phyloP scores from a whole-genome alignment of 345 rosid species.

The Eucalyptus regnans region DNA sequence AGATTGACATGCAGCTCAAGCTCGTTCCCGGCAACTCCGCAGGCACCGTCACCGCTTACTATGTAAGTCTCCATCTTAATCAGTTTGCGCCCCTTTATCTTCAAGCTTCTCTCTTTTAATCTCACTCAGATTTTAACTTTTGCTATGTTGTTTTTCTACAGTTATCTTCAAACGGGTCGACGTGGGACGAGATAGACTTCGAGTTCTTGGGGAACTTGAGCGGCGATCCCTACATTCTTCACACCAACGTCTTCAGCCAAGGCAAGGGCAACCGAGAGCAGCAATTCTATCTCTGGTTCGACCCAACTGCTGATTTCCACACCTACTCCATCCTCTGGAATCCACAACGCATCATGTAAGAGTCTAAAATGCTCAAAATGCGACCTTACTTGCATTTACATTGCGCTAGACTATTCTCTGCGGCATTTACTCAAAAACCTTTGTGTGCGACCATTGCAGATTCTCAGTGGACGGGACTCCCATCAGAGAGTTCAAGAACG shows the following conservation, averaged over 20 bases:
- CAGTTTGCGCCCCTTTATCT: too few relatives aligned
- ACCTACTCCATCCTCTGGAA: slow-evolving; percentile 53
- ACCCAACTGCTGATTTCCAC: slow-evolving; percentile 51
- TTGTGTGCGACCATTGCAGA: background rate
- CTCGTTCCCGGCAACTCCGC: too few relatives aligned
- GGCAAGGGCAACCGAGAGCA: slow-evolving; percentile 63
- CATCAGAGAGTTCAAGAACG: slow-evolving; percentile 48
- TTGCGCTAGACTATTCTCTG: background rate
- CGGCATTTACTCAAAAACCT: background rate
- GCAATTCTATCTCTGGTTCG: slow-evolving; percentile 62
- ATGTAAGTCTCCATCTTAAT: background rate
- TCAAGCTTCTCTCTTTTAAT: background rate
- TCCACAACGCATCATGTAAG: slow-evolving; percentile 39
- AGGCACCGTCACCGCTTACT: too few relatives aligned
- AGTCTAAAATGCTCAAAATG: background rate
- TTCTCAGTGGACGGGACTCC: slow-evolving; percentile 50
- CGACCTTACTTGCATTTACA: background rate
- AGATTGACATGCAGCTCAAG: too few relatives aligned
- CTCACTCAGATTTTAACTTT: too few relatives aligned
- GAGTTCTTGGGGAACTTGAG: slow-evolving; percentile 56
- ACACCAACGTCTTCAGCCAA: slow-evolving; percentile 44
- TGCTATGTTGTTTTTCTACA: background rate
- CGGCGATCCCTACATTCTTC: slow-evolving; percentile 59
- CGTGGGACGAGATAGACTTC: slow-evolving; percentile 63
- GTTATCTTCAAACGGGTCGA: slow-evolving; percentile 49